Percentiles rank a stretch among this genome's conserved stretches.
Conservation (phyloP, 2,329 filamentous ascomycete genomes). For the Phialophora chinensis region DNA sequence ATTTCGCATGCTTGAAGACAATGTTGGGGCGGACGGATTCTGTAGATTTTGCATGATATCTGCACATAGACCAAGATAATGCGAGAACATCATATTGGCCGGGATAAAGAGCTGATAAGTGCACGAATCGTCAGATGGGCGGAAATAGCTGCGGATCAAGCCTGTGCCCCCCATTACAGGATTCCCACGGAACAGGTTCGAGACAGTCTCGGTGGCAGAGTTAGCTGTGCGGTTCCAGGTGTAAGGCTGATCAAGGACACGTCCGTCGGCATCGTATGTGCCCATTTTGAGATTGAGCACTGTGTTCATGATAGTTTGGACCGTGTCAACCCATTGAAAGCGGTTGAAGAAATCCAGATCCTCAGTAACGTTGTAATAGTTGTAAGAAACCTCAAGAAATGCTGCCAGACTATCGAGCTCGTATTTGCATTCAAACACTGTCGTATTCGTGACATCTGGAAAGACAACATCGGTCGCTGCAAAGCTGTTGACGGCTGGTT, state of each 20-base stretch:
- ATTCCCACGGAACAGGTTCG: constrained; percentile 80
- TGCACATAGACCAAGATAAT: constrained; percentile 11
- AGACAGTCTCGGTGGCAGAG: constrained; percentile 77
- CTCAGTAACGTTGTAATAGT: constrained; percentile 80
- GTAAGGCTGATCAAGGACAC: constrained; percentile 9
- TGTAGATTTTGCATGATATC: constrained; percentile 8
- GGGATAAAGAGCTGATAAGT: constrained; percentile 95
- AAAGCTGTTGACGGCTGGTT: constrained; percentile 66
- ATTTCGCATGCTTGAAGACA: constrained; percentile 5
- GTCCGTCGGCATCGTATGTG: constrained; percentile 7
- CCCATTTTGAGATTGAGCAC: constrained; percentile 57
- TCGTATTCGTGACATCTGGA: constrained; percentile 78
- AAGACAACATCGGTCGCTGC: constrained; percentile 84
- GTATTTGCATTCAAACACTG: constrained; percentile 98
- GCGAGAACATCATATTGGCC: constrained; percentile 76
- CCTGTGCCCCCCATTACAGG: constrained; percentile 84
- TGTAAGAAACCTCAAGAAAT: constrained; percentile 83
- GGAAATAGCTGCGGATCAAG: constrained; percentile 86
- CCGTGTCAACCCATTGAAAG: constrained; percentile 72
- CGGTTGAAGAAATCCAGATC: constrained; percentile 77
- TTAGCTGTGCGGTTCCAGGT: constrained; percentile 14
- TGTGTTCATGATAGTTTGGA: constrained; percentile 6
- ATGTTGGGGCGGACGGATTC: neutral
- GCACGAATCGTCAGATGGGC: constrained; percentile 92
- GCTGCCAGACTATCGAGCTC: constrained; percentile 94